Evolutionary conservation across 805 yeast genomes (phyloP), one percentile per base, ranked within the genome.

Genomic region (Maudiozyma bulderi): DNA sequence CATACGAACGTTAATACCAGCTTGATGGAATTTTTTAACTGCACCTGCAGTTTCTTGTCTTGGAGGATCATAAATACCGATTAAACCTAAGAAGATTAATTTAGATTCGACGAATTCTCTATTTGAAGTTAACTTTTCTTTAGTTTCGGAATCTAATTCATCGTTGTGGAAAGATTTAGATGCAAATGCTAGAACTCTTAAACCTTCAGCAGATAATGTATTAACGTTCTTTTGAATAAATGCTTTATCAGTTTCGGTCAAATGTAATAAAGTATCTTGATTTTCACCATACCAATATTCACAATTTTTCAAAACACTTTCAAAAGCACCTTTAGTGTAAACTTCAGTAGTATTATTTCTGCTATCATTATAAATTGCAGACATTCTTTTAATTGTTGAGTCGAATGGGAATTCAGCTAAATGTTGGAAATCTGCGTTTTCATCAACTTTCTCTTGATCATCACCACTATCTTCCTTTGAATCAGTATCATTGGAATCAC

Each of bases 31-130:
- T 55, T 79, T 73, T 34, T 85, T 75, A 48, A 93, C 80, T 1
- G 96, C 85, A 46, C 74, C 72, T 38, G 80, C 76, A 6, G 93
- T 96, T 56, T 83, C 84, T 10, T 87, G 84, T 61, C 99, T 80
- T 48, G 99, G 99, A 8, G 99, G 99, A 69, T 93, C 99, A 57
- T 88, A 88, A 88, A 93, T 89, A 52, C 97, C 98, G 54, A 88
- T 75, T 42, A 93, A 67, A 7, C 99, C 99, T 55, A 84, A 75
- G 61, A 91, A 91, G 5, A 77, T 73, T 56, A 93, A 72, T 20
- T 78, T 82, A 1, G 73, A 57, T 31, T 90, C 89, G 50, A 74
- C 80, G 29, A 49, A 53, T 5, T 45, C 52, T 50, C 68, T 60
- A 38, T 60, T 61, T 6, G 61, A 63, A 33, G 58, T 60, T 6